phyloP scores from a whole-genome alignment of 805 yeast genomes.

The Nakazawaea anatomiae region DNA sequence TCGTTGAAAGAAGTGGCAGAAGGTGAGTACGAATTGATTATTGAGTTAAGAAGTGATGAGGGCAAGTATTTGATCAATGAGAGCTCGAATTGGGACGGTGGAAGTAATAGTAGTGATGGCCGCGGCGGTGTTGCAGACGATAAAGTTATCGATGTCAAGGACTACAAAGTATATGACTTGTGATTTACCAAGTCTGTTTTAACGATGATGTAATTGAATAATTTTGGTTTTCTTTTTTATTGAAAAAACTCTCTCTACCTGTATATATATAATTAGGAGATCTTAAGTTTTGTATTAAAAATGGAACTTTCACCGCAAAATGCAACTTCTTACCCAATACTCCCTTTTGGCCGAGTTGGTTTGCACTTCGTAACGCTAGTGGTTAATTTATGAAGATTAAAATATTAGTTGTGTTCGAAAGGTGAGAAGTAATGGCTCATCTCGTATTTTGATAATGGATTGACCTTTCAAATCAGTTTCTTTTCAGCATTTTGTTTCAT shows the following conservation, averaged over 20 bases:
- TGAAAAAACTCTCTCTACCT: too few species aligned
- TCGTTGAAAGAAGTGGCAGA: background rate
- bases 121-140: background rate
- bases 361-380: too few species aligned
- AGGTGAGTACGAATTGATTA: background rate
- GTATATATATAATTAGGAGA: too few species aligned
- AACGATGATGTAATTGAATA: background rate
- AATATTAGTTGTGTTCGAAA: too few species aligned
- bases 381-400: too few species aligned
- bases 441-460: too few species aligned
- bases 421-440: too few species aligned
- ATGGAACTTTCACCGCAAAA: too few species aligned
- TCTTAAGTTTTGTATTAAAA: too few species aligned
- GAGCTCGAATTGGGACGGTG: background rate
- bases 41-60: background rate
- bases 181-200: background rate
- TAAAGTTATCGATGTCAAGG: constrained; percentile 4
- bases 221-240: background rate
- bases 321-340: too few species aligned
- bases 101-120: background rate
- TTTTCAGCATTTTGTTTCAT: constrained; percentile 52
- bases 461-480: constrained; percentile 24
- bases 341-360: too few species aligned
- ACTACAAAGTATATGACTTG: constrained; percentile 1
- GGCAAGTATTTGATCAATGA: constrained; percentile 1